Conservation (phyloP, 2,329 filamentous ascomycete genomes). For the Emmonsiellopsis sp. region DNA sequence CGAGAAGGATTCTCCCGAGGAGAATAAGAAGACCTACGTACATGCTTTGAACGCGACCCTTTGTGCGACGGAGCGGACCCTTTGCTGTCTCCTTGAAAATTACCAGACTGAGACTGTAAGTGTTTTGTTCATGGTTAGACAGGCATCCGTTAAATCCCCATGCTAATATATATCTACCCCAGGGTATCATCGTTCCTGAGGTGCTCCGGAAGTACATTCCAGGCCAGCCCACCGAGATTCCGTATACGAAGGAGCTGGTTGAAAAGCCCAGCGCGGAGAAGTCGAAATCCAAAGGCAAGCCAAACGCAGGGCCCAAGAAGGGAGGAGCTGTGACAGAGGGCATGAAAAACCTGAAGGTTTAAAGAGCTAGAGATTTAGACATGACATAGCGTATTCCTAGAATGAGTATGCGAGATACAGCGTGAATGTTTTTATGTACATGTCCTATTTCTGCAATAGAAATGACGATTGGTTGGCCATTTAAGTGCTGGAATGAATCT, state of each 20-base stretch:
- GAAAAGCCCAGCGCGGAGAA: conserved; percentile 62
- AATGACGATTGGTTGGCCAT: too few relatives aligned
- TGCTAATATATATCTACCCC: conserved; percentile 13
- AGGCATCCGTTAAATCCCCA: not conserved
- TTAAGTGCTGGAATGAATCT: too few relatives aligned
- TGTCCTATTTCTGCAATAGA: too few relatives aligned
- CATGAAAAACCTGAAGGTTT: conserved; percentile 34
- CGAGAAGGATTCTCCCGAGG: conserved; percentile 23
- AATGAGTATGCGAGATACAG: not conserved
- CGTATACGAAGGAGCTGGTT: conserved; percentile 75
- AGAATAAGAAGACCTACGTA: conserved; percentile 83
- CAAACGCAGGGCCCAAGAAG: conserved; percentile 19
- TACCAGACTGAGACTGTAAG: conserved; percentile 80
- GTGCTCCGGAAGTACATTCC: conserved; percentile 83
- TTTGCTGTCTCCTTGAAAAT: conserved; percentile 95
- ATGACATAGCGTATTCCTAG: not conserved
- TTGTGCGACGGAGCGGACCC: conserved; percentile 80
- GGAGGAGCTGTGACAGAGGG: conserved; percentile 31
- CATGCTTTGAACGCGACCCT: conserved; percentile 87
- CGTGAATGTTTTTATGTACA: too few relatives aligned
- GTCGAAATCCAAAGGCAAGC: conserved; percentile 34
- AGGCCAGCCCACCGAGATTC: conserved; percentile 79
- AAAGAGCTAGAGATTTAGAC: conserved; percentile 7
- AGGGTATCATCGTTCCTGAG: conserved; percentile 69
- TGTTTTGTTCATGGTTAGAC: conserved; percentile 4